Base-by-base conservation (phyloP, 805 yeast genomes). In the Clavispora carvajalis region DNA sequence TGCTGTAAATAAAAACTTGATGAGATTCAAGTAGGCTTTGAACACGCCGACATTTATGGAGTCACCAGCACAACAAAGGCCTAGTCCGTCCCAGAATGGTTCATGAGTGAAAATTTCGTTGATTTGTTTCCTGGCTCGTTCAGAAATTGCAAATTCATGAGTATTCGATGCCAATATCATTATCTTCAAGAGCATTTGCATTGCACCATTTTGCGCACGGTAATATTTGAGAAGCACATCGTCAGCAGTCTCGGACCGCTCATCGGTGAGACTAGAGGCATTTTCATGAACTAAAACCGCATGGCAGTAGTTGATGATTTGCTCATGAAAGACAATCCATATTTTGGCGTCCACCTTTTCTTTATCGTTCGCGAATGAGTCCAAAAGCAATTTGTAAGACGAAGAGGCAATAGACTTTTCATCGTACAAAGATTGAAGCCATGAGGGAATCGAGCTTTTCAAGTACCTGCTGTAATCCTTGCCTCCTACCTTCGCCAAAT, bases 381-480 rank as follows among this genome's bases (percentile, higher is more conserved):
- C 52, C 13, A 65, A 57, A 22, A 89, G 57, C 9, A 77, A 65
- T 9, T 63, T 58, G 15, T 53, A 51, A 12, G 88, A 76, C 0
- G 79, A 59, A 22, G 60, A 64, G 0, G 82, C 64, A 0, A 84
- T 91, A 2, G 71, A 45, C 34, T 78, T 58, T 48, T 90, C 97
- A 52, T 91, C 98, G 54, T 71, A 83, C 2, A 73, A 53, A 0
- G 95, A 95, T 21, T 78, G 69, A 5, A 90, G 52, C 80, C 95
- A 79, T 1, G 82, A 62, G 0, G 95, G 93, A 7, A 87, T 69
- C 0, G 85, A 71, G 48, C 84, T 83, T 44, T 79, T 80, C 46
- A 91, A 65, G 57, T 82, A 83, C 48, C 78, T 84, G 19, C 80
- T 66, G 41, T 77, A 77, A 30, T 64, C 62, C 49, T 81, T 86